phyloP scores from a whole-genome alignment of 2,329 filamentous ascomycete species.

The Verticillium longisporum region DNA sequence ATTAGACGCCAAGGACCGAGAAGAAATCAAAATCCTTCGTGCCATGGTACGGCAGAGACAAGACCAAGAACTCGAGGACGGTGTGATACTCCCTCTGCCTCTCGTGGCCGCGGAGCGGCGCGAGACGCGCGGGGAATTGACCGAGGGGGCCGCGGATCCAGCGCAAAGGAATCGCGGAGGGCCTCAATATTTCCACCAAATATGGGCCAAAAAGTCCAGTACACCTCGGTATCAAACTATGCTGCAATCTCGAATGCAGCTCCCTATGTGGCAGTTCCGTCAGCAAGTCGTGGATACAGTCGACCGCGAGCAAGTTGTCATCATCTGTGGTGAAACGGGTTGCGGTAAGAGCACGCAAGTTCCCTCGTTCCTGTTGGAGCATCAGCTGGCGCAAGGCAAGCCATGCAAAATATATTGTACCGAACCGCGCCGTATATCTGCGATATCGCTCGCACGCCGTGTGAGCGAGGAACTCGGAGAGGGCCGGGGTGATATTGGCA shows the following conservation, averaged over 20 bases:
- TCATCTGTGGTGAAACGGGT: slow-evolving; percentile 94
- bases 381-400: slow-evolving; percentile 73
- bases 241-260: slow-evolving; percentile 67
- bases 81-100: slow-evolving; percentile 70
- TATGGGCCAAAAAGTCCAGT: slow-evolving; percentile 53
- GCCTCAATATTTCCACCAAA: slow-evolving; percentile 45
- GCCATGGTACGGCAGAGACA: slow-evolving; percentile 61
- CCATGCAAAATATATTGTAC: slow-evolving; percentile 92
- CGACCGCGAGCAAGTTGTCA: slow-evolving; percentile 75
- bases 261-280: slow-evolving; percentile 86
- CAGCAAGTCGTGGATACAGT: slow-evolving; percentile 72
- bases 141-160: slow-evolving; percentile 38
- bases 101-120: slow-evolving; percentile 51
- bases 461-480: slow-evolving; percentile 96
- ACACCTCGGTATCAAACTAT: slow-evolving; percentile 67
- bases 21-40: slow-evolving; percentile 60
- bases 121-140: slow-evolving; percentile 39
- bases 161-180: slow-evolving; percentile 22
- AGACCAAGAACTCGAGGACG: slow-evolving; percentile 65
- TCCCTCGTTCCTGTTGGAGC: slow-evolving; percentile 87
- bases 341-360: slow-evolving; percentile 97
- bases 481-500: slow-evolving; percentile 73
- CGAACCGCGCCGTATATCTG: slow-evolving; percentile 90
- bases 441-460: slow-evolving; percentile 84
- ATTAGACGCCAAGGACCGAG: slow-evolving; percentile 63